Conservation (phyloP, 2,329 filamentous ascomycete genomes). For the Xylaria sp. region DNA sequence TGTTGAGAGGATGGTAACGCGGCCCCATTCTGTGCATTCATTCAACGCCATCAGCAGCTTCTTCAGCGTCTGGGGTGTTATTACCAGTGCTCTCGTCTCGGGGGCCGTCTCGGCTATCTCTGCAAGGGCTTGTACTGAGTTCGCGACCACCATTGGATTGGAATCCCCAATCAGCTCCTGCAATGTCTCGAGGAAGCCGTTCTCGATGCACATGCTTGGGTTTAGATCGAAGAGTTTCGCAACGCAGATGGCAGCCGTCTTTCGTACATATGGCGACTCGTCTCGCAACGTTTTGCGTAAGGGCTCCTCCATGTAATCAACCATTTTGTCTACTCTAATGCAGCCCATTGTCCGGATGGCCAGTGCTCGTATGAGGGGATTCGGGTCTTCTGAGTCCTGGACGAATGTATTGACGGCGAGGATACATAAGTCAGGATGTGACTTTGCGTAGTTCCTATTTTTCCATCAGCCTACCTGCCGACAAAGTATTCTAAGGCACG, state of each 20-base stretch:
- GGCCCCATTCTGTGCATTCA: constrained; percentile 97
- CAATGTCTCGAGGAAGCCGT: constrained; percentile 90
- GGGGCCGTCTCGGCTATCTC: constrained; percentile 92
- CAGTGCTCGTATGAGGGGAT: constrained; percentile 90
- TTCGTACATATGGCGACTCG: constrained; percentile 97
- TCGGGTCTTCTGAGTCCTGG: constrained; percentile 98
- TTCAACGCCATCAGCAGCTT: constrained; percentile 96
- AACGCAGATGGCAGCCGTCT: constrained; percentile 96
- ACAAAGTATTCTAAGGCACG: background rate
- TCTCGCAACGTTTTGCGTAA: constrained; percentile 93
- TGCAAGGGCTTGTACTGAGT: constrained; percentile 89
- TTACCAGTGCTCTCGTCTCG: constrained; percentile 83
- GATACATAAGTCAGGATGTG: constrained; percentile 97
- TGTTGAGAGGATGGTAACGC: constrained; percentile 90
- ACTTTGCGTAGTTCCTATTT: constrained; percentile 96
- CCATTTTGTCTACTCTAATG: constrained; percentile 98
- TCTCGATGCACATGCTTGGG: constrained; percentile 89
- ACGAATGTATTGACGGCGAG: constrained; percentile 99
- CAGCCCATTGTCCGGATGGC: constrained; percentile 99
- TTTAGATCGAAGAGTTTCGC: constrained; percentile 98
- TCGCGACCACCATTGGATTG: constrained; percentile 99
- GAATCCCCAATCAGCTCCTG: constrained; percentile 97
- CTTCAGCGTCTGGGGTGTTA: constrained; percentile 84
- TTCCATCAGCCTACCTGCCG: constrained; percentile 38
- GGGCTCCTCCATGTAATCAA: constrained; percentile 99